Conservation (phyloP, 2,329 filamentous ascomycete species). For the Kalmusia sp. region DNA sequence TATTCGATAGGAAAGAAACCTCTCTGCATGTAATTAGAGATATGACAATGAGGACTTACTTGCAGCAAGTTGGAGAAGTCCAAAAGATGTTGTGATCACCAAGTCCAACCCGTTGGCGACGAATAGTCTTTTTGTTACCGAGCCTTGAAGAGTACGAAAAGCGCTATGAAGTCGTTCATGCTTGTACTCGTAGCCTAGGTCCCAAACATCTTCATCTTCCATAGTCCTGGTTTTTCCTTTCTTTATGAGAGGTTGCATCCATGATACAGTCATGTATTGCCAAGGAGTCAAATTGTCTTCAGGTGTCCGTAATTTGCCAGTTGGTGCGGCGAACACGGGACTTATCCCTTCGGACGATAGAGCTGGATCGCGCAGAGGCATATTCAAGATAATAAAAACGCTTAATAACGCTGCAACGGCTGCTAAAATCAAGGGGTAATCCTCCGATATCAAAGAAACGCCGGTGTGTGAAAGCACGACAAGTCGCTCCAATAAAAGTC, state of each 20-base stretch:
- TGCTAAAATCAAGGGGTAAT: constrained; percentile 40
- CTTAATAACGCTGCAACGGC: constrained; percentile 54
- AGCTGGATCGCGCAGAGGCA: constrained; percentile 72
- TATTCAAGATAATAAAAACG: constrained; percentile 64
- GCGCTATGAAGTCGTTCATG: constrained; percentile 75
- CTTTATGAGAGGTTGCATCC: constrained; percentile 78
- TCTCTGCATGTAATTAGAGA: background rate
- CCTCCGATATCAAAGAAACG: constrained; percentile 34
- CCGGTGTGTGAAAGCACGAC: constrained; percentile 35
- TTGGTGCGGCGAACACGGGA: constrained; percentile 62
- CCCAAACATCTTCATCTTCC: constrained; percentile 82
- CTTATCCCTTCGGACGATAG: constrained; percentile 66
- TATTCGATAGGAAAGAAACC: background rate
- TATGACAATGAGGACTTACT: constrained; percentile 46
- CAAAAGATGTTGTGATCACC: constrained; percentile 69
- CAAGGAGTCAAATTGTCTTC: constrained; percentile 82
- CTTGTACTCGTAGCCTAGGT: constrained; percentile 80
- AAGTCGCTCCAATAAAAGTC: constrained; percentile 45
- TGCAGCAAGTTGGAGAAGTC: constrained; percentile 67
- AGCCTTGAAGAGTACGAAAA: constrained; percentile 76
- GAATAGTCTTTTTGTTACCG: constrained; percentile 73
- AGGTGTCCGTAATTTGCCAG: constrained; percentile 69
- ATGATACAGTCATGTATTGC: constrained; percentile 85
- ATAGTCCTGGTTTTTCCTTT: constrained; percentile 71
- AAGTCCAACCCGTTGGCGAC: constrained; percentile 82